These are phyloP conservation scores for Colletotrichum truncatum DNA, from an alignment of 2,329 filamentous ascomycete genomes.

Conservation along the genomic window DNA sequence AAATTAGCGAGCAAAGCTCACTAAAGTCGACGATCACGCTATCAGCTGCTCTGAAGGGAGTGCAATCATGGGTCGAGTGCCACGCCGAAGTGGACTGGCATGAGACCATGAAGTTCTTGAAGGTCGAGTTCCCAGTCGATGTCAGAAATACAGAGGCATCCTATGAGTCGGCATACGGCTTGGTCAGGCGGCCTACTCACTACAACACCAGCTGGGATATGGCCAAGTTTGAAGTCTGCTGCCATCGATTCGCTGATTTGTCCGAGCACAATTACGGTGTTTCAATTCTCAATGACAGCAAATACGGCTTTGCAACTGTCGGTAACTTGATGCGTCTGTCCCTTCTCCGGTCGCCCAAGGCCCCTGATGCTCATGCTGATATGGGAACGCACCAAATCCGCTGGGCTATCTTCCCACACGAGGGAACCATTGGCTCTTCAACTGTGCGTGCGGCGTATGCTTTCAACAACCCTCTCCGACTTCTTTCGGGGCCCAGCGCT, in stretches of 20 bases:
- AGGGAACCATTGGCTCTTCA: constrained; percentile 73
- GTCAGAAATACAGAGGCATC: constrained; percentile 90
- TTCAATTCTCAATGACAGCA: constrained; percentile 92
- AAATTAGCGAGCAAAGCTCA: constrained; percentile 87
- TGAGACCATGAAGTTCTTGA: constrained; percentile 97
- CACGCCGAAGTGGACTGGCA: constrained; percentile 94
- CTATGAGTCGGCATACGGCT: constrained; percentile 94
- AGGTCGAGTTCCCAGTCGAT: constrained; percentile 97
- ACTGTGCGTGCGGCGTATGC: constrained; percentile 88
- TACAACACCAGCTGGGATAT: constrained; percentile 98
- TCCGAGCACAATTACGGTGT: constrained; percentile 91
- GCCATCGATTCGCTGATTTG: constrained; percentile 92
- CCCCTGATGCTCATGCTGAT: constrained; percentile 91
- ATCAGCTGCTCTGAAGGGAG: constrained; percentile 70
- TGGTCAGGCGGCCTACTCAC: constrained; percentile 90
- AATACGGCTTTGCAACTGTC: constrained; percentile 92
- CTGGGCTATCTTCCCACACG: constrained; percentile 90
- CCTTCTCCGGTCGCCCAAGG: constrained; percentile 87
- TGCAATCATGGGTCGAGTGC: constrained; percentile 79
- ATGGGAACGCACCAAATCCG: constrained; percentile 90
- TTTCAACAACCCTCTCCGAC: constrained; percentile 84
- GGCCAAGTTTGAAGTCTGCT: constrained; percentile 98
- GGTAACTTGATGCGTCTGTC: constrained; percentile 91
- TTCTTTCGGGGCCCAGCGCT: constrained; percentile 52
- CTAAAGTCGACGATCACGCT: constrained; percentile 88